Conservation (phyloP, 2,329 filamentous ascomycete species). For the Fusarium concolor region DNA sequence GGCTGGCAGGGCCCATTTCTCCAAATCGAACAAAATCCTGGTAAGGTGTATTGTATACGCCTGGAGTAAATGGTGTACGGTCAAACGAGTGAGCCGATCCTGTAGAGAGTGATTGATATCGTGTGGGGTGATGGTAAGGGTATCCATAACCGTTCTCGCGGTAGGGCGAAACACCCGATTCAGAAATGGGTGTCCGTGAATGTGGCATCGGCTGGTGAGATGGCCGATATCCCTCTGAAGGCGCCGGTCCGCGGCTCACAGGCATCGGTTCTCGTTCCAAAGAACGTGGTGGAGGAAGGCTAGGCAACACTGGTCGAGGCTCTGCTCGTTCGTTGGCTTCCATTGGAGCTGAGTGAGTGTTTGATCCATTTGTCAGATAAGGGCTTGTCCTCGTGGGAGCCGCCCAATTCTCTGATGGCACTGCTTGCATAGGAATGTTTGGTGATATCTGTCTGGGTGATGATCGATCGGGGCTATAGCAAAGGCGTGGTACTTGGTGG, state of each 20-base stretch:
- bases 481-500: slow-evolving; percentile 61
- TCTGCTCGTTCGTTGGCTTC: slow-evolving; percentile 54
- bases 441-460: slow-evolving; percentile 54
- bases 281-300: slow-evolving; percentile 53
- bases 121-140: slow-evolving; percentile 57
- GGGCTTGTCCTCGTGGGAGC: slow-evolving; percentile 50
- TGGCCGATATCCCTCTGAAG: slow-evolving; percentile 53
- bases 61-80: slow-evolving; percentile 57
- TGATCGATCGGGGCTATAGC: slow-evolving; percentile 52
- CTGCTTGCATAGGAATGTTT: slow-evolving; percentile 37
- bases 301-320: slow-evolving; percentile 54
- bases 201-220: slow-evolving; percentile 42
- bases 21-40: slow-evolving; percentile 59
- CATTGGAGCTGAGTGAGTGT: slow-evolving; percentile 46
- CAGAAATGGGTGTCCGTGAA: slow-evolving; percentile 47
- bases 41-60: slow-evolving; percentile 55
- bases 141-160: slow-evolving; percentile 52
- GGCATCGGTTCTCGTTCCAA: slow-evolving; percentile 53
- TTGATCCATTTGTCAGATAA: slow-evolving; percentile 47
- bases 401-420: slow-evolving; percentile 52
- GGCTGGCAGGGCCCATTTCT: slow-evolving; percentile 54
- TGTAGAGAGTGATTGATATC: slow-evolving; percentile 60
- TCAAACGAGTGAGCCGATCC: slow-evolving; percentile 59
- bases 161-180: slow-evolving; percentile 50
- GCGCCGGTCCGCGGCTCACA: slow-evolving; percentile 49